Conservation (phyloP, 2,329 filamentous ascomycete species). For the Aspergillus ochraceoroseus region DNA sequence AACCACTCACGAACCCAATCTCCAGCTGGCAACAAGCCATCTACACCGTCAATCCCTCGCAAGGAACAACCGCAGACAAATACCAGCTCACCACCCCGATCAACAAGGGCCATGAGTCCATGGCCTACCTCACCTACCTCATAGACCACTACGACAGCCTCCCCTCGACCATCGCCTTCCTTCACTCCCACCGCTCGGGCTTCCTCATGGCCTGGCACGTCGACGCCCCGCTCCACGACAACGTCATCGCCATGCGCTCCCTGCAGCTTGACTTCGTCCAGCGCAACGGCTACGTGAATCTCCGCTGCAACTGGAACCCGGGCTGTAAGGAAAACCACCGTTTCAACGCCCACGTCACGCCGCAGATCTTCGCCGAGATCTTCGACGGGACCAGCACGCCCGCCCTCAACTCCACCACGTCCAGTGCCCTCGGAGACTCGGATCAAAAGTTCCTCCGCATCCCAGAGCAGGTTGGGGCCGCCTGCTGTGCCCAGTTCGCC, state of each 20-base stretch:
- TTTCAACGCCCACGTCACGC: constrained; percentile 35
- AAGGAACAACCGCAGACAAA: constrained; percentile 20
- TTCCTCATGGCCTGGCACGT: constrained; percentile 53
- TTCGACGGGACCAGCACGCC: constrained; percentile 40
- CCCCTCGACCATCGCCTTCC: constrained; percentile 52
- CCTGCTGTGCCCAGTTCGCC: constrained; percentile 64
- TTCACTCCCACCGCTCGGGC: constrained; percentile 52
- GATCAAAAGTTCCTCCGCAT: constrained; percentile 36
- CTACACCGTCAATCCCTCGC: constrained; percentile 41
- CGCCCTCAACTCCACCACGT: constrained; percentile 26
- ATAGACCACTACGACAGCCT: constrained; percentile 46
- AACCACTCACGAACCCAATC: background rate
- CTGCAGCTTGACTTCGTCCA: constrained; percentile 51
- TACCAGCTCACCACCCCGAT: constrained; percentile 30
- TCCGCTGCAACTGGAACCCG: constrained; percentile 56
- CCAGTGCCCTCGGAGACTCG: constrained; percentile 4
- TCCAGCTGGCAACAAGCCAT: constrained; percentile 46
- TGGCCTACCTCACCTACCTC: constrained; percentile 47
- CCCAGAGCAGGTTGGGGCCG: constrained; percentile 50
- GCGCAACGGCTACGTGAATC: constrained; percentile 55
- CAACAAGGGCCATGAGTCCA: constrained; percentile 47
- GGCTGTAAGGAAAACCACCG: constrained; percentile 46
- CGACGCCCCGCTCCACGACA: constrained; percentile 53
- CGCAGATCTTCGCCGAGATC: constrained; percentile 36
- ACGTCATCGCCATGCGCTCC: constrained; percentile 48